Conservation (phyloP, 768 basidiomycete genomes). For the Termitomyces bulborhizus region DNA sequence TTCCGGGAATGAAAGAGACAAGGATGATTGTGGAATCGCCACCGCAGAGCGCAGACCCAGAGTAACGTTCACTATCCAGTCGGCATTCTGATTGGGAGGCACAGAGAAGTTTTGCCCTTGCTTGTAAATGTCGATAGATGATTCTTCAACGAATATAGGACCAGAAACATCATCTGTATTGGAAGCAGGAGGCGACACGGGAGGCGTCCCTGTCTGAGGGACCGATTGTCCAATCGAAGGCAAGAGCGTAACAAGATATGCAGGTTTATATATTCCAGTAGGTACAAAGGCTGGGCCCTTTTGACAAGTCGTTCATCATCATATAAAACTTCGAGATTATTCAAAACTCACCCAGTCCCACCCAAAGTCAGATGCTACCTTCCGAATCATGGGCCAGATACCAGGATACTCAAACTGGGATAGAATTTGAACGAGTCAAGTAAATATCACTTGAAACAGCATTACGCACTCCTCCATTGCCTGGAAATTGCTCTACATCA, state of each 20-base stretch:
- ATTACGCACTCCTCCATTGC: conserved; percentile 24
- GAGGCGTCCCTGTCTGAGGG: conserved; percentile 16
- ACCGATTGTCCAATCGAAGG: conserved; percentile 15
- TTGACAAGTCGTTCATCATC: background rate
- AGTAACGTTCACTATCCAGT: conserved; percentile 53
- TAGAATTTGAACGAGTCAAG: background rate
- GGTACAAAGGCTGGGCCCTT: conserved; percentile 56
- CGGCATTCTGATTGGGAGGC: conserved; percentile 37
- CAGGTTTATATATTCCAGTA: conserved; percentile 48
- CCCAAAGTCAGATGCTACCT: conserved; percentile 49
- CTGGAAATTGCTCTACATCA: conserved; percentile 37
- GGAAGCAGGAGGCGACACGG: conserved; percentile 19
- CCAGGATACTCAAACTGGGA: conserved; percentile 44
- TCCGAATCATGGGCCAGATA: conserved; percentile 42
- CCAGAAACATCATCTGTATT: conserved; percentile 13
- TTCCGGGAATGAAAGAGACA: conserved; percentile 42
- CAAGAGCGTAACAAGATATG: conserved; percentile 39
- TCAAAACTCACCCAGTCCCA: conserved; percentile 48
- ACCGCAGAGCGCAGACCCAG: conserved; percentile 40
- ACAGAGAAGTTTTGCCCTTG: conserved; percentile 39
- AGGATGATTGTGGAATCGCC: conserved; percentile 24
- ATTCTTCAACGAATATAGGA: conserved; percentile 43
- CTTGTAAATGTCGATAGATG: conserved; percentile 50
- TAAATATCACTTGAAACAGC: background rate
- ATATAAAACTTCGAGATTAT: background rate